A percentile compares a stretch with the other conserved stretches of the same genome.
Evolutionary conservation across 352 stramenopile species (phyloP).

Genomic region (Aphanomyces stellatus): DNA sequence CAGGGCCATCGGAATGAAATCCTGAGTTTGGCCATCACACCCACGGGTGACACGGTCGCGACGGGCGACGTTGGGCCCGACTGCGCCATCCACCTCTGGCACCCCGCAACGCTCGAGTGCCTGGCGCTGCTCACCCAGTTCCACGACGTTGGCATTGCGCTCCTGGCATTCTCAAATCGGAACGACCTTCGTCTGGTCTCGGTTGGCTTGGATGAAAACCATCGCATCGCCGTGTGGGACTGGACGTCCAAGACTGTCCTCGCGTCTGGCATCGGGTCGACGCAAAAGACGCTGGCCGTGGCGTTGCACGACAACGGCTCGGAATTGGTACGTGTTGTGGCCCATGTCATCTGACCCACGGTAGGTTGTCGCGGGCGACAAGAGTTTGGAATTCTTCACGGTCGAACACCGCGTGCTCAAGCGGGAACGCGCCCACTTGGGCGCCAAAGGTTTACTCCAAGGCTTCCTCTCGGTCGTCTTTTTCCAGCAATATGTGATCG

Average conservation of each 20-base stretch:
- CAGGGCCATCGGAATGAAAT: constrained; percentile 47
- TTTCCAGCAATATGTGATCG: constrained; percentile 39
- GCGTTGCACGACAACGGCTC: constrained; percentile 59
- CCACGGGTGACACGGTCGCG: constrained; percentile 48
- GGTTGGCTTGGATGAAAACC: constrained; percentile 46
- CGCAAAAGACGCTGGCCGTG: constrained; percentile 42
- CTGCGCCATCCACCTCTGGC: constrained; percentile 59
- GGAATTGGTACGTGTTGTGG: constrained; percentile 61
- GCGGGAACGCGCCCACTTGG: constrained; percentile 44
- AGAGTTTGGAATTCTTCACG: constrained; percentile 34
- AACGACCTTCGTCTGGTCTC: constrained; percentile 46
- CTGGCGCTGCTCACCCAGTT: constrained; percentile 58
- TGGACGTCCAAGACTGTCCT: constrained; percentile 56
- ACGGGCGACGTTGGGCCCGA: constrained; percentile 40
- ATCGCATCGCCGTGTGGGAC: constrained; percentile 74
- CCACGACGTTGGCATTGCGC: constrained; percentile 40
- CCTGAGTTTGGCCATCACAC: constrained; percentile 50
- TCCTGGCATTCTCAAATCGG: constrained; percentile 35
- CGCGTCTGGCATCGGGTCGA: constrained; percentile 34
- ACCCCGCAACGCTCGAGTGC: constrained; percentile 50
- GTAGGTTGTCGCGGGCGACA: constrained; percentile 16
- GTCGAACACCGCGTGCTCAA: constrained; percentile 27
- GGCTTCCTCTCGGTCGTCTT: constrained; percentile 42
- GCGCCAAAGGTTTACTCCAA: constrained; percentile 32
- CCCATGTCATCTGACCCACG: constrained; percentile 27